Base-by-base conservation (phyloP, 495 filamentous ascomycete species). In the Durotheca rogersii region DNA sequence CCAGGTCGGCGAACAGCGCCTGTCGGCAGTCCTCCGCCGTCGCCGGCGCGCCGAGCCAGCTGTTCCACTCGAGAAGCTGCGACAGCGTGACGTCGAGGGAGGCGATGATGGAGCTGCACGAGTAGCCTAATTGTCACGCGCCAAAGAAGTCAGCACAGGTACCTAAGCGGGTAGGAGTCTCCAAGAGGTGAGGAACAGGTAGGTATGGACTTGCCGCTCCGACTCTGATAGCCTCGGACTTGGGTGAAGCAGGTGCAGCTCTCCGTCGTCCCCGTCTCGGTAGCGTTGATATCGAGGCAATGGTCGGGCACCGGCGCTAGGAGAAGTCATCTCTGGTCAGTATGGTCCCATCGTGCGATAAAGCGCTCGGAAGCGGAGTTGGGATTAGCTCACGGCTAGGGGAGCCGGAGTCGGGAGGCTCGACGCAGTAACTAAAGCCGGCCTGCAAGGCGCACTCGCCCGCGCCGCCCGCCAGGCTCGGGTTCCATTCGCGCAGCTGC, bases 11-110 rank as follows among this genome's bases (percentile, higher is more conserved):
- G 37, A 12, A 40, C 4, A 40, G 20, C 7, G 37, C 20, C 20
- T 12, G 15, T 5, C 17, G 4, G 29, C 47, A 29, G 31, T 50
- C 47, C 23, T 27, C 23, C 23, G 23, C 23, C 4, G 23, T 27
- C 23, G 23, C 23, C 9, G 23, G 23, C 4, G 25, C 3, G 6
- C 36, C 36, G 12, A 50, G 47, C 31, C 25, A 37, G 5, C 12
- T 10, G 15, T 50, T 50, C 47, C 47, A 50, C 7, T 16, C 23
- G 3, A 15, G 7, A 1, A 50, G 47, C 25, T 50, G 34, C 4
- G 47, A 14, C 19, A 41, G 7, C 1, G 20, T 30, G 14, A 50
- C 23, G 23, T 41, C 6, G 37, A 14, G 2, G 11, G 17, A 7
- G 6, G 2, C 9, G 6, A n/a, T 14, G 37, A 18, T n/a, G 21